Base-by-base conservation (phyloP, 129 eudicot genomes). In the Rutidosis leptorrhynchoides region DNA sequence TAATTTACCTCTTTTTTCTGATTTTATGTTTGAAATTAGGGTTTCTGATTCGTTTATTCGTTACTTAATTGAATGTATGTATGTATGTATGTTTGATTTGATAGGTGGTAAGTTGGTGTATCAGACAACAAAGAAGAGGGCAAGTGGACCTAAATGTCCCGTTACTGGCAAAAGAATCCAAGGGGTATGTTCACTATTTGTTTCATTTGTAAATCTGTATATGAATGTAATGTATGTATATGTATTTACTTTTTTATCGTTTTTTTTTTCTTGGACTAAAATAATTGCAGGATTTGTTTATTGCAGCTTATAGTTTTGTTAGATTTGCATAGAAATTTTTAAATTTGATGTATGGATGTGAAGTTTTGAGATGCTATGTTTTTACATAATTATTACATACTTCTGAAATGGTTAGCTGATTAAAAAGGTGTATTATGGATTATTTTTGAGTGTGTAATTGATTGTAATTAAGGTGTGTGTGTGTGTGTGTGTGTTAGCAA, bases 111-210 rank as follows among this genome's bases (percentile, higher is more conserved):
- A 74, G 80, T 71, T 82, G 1, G 87, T 84, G 1, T 87, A 84
- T 40, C 95, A 84, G 79, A 79, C 76, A 11, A 79, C 90, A 37
- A 82, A 84, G 78, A 87, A 87, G 84, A 81, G 87, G 72, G 95
- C 90, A 0, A 87, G 95, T 42, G 90, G 95, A 22, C 95, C 87
- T n/a, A 87, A 84, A 65, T 80, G 95, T 49, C 90, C 90, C 52
- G 82, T 87, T 49, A 87, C 90, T 51, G 90, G 90, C 35, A 87
- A 87, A 74, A 80, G 85, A 69, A 82, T 87, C 72, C 88, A 84
- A 60, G 90, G 88, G 90, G 95, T 84, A 79, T 49, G 69, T 0
- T 46, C 17, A 42, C 23, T 8, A n/a, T 25, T 28, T 7, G n/a
- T n/a, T 59, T 35, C 6, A n/a, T n/a, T n/a, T 17, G 6, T 6